phyloP scores from a whole-genome alignment of 1,139 yeast genomes.

The Scheffersomyces lignicola region DNA sequence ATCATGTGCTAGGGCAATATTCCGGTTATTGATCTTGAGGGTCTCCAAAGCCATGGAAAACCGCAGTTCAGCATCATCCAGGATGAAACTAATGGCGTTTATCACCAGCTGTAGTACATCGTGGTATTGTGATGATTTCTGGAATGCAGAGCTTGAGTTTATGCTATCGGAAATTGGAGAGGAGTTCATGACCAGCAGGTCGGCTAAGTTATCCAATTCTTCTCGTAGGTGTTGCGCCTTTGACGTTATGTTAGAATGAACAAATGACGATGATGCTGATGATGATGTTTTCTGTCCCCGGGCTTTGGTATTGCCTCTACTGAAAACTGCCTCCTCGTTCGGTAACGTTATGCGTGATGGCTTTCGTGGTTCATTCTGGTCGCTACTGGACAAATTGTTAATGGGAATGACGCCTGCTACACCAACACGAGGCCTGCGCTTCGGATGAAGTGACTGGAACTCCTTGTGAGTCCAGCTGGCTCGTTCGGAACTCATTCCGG shows the following conservation, averaged over 20 bases:
- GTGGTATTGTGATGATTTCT: background rate
- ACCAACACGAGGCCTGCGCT: background rate
- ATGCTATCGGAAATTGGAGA: background rate
- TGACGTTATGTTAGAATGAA: background rate
- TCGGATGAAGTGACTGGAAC: conserved; percentile 1
- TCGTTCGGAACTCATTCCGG: conserved; percentile 4
- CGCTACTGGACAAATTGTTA: background rate
- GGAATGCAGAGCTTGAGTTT: background rate
- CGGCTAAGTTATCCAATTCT: background rate
- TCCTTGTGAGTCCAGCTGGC: background rate
- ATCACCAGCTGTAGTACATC: conserved; percentile 1
- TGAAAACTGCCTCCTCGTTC: background rate
- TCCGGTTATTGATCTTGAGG: conserved; percentile 1
- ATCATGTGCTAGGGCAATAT: background rate
- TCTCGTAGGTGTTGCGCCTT: background rate
- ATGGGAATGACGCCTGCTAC: conserved; percentile 1
- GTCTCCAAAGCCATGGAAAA: conserved; percentile 2
- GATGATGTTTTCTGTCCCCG: too few relatives aligned
- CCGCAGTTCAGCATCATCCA: background rate
- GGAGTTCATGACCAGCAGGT: too few relatives aligned
- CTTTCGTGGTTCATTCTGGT: background rate
- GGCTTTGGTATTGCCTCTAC: too few relatives aligned
- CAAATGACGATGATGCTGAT: too few relatives aligned
- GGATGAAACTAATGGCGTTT: too few relatives aligned
- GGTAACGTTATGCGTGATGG: background rate